Percentiles rank a stretch among this genome's conserved stretches.
These are phyloP conservation scores for Penicillium digitatum DNA, from an alignment of 2,329 filamentous ascomycete genomes.

Conservation along the genomic window DNA sequence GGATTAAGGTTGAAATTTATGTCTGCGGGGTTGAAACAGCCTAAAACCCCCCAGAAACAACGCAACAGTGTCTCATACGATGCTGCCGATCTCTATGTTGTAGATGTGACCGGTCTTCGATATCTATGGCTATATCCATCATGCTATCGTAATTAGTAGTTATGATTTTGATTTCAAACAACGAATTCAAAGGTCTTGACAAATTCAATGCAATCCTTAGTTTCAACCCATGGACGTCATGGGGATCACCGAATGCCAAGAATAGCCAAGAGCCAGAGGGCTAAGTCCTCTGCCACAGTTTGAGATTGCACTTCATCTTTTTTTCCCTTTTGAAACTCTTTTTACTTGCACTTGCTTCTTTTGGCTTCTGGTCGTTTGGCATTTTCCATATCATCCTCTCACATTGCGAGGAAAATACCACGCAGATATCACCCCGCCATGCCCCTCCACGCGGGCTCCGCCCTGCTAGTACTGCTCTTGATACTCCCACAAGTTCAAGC, in stretches of 20 bases:
- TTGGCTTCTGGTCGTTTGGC: neutral
- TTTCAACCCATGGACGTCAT: neutral
- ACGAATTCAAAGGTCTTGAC: too few species aligned
- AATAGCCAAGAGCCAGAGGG: conserved; percentile 3
- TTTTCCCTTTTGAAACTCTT: neutral
- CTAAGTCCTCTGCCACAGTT: neutral
- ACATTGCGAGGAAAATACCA: neutral
- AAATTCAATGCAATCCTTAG: neutral
- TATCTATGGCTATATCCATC: too few species aligned
- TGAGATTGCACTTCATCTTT: neutral
- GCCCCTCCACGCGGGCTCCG: conserved; percentile 26
- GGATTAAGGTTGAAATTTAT: conserved; percentile 1
- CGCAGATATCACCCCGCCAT: conserved; percentile 10
- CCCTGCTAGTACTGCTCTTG: conserved; percentile 38
- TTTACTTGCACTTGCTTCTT: neutral
- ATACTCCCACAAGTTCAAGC: conserved; percentile 40
- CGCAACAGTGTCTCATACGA: conserved; percentile 1
- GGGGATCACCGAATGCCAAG: neutral
- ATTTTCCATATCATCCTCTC: neutral
- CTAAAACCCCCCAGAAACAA: too few species aligned
- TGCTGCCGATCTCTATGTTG: conserved; percentile 21
- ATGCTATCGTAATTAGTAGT: too few species aligned
- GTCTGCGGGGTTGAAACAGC: neutral
- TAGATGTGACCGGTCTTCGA: conserved; percentile 5
- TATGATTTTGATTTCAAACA: too few species aligned